A percentile compares a stretch with the other conserved stretches of the same genome.
These are phyloP conservation scores for Lepidium didymum DNA, from an alignment of 345 rosid genomes.

Conservation along the genomic window DNA sequence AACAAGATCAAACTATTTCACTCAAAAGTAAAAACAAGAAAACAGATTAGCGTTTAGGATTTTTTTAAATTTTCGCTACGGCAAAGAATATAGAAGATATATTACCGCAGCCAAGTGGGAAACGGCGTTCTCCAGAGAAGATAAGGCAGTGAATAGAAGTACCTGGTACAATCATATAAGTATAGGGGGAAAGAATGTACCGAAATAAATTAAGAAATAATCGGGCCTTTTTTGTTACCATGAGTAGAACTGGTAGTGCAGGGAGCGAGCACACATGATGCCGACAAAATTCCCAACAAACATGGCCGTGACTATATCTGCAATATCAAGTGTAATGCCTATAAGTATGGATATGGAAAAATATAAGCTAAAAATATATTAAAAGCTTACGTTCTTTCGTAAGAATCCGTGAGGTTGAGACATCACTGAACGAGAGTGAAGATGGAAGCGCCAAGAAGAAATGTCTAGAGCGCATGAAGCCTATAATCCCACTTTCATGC, in stretches of 20 bases:
- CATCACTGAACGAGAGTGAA: slow-evolving; percentile 23
- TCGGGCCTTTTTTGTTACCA: slow-evolving; percentile 40
- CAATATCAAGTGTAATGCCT: slow-evolving; percentile 4
- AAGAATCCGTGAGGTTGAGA: slow-evolving; percentile 37
- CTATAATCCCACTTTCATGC: slow-evolving; percentile 80
- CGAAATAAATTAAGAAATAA: neutral
- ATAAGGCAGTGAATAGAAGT: slow-evolving; percentile 80
- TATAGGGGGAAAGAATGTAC: neutral
- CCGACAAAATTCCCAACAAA: slow-evolving; percentile 89
- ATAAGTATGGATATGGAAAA: slow-evolving; percentile 12
- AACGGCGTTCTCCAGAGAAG: slow-evolving; percentile 71
- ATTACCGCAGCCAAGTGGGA: slow-evolving; percentile 66
- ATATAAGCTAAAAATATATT: neutral
- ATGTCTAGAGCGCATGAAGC: slow-evolving; percentile 47
- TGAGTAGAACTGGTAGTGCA: slow-evolving; percentile 96
- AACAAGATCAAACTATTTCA: slow-evolving; percentile 56
- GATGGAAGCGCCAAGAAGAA: slow-evolving; percentile 28
- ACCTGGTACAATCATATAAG: slow-evolving; percentile 43
- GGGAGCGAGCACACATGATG: slow-evolving; percentile 78
- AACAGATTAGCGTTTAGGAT: neutral
- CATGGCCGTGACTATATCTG: slow-evolving; percentile 75
- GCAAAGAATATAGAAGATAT: neutral
- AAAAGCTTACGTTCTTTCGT: slow-evolving; percentile 57
- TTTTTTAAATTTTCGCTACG: neutral
- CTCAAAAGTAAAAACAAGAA: slow-evolving; percentile 3